phyloP scores from a whole-genome alignment of 306 rosid genomes.

The Herpetospermum pedunculosum region DNA sequence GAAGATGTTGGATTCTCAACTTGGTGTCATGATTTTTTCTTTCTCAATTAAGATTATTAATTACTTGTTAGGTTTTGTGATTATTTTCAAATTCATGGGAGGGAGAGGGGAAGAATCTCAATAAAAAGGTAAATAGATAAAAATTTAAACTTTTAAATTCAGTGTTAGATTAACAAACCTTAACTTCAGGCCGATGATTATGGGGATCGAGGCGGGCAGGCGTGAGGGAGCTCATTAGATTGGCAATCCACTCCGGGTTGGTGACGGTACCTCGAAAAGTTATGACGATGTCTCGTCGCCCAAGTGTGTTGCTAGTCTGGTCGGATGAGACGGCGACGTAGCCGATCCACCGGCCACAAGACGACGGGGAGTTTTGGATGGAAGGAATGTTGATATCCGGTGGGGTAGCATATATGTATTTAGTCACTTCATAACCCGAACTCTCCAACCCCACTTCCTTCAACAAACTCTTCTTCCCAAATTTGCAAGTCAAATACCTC shows the following conservation, averaged over 20 bases:
- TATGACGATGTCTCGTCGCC: slow-evolving; percentile 55
- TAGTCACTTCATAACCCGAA: slow-evolving; percentile 61
- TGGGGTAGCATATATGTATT: slow-evolving; percentile 86
- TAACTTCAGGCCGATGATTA: slow-evolving; percentile 40
- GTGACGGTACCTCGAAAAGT: slow-evolving; percentile 85
- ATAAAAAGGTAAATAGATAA: not conserved
- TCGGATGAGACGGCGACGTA: slow-evolving; percentile 57
- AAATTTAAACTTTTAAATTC: not conserved
- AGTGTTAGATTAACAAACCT: not conserved
- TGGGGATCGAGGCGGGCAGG: slow-evolving; percentile 69
- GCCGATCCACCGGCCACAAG: slow-evolving; percentile 77
- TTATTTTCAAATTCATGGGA: not conserved
- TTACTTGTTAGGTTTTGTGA: not conserved
- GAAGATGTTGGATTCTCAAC: too few species aligned
- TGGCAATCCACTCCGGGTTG: slow-evolving; percentile 60
- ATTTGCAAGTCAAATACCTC: slow-evolving; percentile 67
- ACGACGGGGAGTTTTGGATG: slow-evolving; percentile 24
- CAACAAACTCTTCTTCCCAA: slow-evolving; percentile 55
- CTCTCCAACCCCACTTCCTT: slow-evolving; percentile 46
- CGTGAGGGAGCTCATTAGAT: slow-evolving; percentile 65
- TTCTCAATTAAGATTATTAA: not conserved
- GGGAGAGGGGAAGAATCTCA: too few species aligned
- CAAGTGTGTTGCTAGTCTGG: slow-evolving; percentile 31
- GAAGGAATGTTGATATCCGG: slow-evolving; percentile 51
- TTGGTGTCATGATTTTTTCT: not conserved